Conservation (phyloP, 75 land plant species). For the Pinus albicaulis region DNA sequence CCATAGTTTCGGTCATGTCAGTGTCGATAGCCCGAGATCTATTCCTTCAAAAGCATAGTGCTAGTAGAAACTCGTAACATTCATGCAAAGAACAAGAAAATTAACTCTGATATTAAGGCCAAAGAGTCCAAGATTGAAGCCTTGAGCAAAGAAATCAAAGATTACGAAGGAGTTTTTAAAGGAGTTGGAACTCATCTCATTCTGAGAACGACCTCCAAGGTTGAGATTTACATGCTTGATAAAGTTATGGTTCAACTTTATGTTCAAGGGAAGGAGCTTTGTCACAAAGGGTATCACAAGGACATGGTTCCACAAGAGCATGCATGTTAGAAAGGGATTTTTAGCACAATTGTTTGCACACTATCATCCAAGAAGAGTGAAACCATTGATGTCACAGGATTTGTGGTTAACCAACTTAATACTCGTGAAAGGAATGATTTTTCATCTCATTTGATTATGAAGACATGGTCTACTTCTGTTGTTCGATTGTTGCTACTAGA, state of each 20-base stretch:
- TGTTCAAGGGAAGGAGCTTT: too few species aligned
- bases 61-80: background rate
- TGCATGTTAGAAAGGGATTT: too few species aligned
- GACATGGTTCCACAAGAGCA: too few species aligned
- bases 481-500: background rate
- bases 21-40: background rate
- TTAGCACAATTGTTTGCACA: too few species aligned
- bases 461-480: conserved; percentile 16
- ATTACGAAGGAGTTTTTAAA: background rate
- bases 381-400: too few species aligned
- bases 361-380: too few species aligned
- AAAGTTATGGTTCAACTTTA: too few species aligned
- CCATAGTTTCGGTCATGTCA: too few species aligned
- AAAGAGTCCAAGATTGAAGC: conserved; percentile 12
- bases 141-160: conserved; percentile 7
- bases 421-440: conserved; percentile 31
- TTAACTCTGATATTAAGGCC: background rate
- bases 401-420: conserved; percentile 27
- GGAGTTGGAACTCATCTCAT: background rate
- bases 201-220: too few species aligned
- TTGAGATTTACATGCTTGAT: too few species aligned
- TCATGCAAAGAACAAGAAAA: background rate
- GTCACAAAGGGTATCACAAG: too few species aligned
- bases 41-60: background rate
- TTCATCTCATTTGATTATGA: conserved; percentile 42